Evolutionary conservation across 805 yeast genomes (phyloP).

Genomic region (Scheffersomyces lignosus): DNA sequence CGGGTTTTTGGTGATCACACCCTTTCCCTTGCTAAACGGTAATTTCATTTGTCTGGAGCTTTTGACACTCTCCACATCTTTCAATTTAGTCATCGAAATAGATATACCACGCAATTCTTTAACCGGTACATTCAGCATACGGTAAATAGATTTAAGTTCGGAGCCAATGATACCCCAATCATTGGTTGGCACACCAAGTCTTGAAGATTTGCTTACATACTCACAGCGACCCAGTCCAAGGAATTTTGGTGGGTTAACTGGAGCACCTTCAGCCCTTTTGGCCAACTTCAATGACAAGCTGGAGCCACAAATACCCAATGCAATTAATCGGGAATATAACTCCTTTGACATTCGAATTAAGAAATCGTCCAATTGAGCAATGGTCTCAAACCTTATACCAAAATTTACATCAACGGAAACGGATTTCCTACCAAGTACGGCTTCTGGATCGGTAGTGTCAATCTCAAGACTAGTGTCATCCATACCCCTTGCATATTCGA

Average conservation of each 20-base stretch:
- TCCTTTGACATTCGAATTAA: constrained; percentile 59
- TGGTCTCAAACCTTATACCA: constrained; percentile 75
- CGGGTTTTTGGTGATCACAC: no score
- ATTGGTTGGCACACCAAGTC: constrained; percentile 60
- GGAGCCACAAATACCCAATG: constrained; percentile 50
- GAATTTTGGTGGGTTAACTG: constrained; percentile 72
- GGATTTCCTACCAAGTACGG: constrained; percentile 60
- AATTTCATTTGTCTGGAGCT: constrained; percentile 24
- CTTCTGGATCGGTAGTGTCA: constrained; percentile 45
- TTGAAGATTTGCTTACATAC: constrained; percentile 55
- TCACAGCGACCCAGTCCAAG: constrained; percentile 86
- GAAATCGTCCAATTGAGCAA: constrained; percentile 65
- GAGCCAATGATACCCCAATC: constrained; percentile 60
- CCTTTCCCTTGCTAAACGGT: constrained; percentile 11
- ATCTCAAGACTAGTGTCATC: constrained; percentile 64
- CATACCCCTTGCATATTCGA: constrained; percentile 60
- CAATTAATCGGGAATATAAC: constrained; percentile 51
- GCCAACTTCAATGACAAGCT: constrained; percentile 67
- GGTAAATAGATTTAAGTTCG: constrained; percentile 56
- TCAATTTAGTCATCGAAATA: constrained; percentile 61
- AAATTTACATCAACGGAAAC: constrained; percentile 87
- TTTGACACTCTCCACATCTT: constrained; percentile 22
- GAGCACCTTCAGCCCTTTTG: constrained; percentile 63
- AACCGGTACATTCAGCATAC: constrained; percentile 60
- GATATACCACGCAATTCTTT: constrained; percentile 78